Evolutionary conservation across 1,284 basidiomycete genomes (phyloP), one percentile per base, ranked within the genome.

Genomic region (Malassezia pachydermatis): DNA sequence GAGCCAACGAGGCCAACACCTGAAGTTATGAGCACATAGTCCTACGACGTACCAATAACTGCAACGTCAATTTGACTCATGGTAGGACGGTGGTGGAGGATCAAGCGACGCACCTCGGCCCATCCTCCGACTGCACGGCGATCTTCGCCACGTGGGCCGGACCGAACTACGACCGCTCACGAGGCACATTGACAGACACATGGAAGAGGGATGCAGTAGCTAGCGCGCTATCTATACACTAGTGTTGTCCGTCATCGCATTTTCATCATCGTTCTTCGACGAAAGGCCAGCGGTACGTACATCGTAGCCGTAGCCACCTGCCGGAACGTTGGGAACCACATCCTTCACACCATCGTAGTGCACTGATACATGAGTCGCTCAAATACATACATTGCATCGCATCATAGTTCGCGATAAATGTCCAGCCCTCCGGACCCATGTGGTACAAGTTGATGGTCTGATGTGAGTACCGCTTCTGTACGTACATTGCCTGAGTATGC

Each of bases 391-490:
- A 44, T 7, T 62, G 49, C n/a, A 62, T 57, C 1, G 61, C 67
- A 37, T 70, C 65, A 50, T 68, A 70, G 57, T 71, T 71, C 37
- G 40, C 64, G 38, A 70, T 65, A 45, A 68, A 71, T 48, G 63
- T 58, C 68, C 68, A 99, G 2, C 92, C 94, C 54, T 86, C 79
- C 73, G 94, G 84, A 71, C 87, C 84, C 64, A 98, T 87, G 60
- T 95, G 90, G 73, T 87, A 98, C 25, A 98, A 78, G 75, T 98
- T 98, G 76, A 86, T 84, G 3, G 87, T 84, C 59, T 65, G 45
- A 3, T 34, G 25, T 38, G 13, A 38, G 23, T 17, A 7, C 32
- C 39, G n/a, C n/a, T n/a, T 1, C 16, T 3, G 28, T 36, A 58
- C 63, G 52, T 55, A 62, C 58, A 62, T 69, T 69, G 46, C 94